Base-by-base conservation (phyloP, 768 basidiomycete species). In the Pleurotus tuber-regium region DNA sequence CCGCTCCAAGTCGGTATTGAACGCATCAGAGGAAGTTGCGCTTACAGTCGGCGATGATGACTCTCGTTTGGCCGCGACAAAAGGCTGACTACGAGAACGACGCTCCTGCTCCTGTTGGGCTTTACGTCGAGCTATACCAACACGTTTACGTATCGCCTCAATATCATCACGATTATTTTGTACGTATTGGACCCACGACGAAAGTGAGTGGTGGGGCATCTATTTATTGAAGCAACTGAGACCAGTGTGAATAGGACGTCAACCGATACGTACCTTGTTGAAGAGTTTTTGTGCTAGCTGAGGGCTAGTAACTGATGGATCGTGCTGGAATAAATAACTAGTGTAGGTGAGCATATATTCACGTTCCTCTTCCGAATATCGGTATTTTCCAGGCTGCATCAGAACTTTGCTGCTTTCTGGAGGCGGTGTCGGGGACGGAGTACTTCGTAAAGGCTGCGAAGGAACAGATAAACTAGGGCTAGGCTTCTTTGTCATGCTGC, bases 141-240 rank as follows among this genome's bases (percentile, higher is more conserved):
- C 76, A 46, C 69, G 73, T 62, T 81, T 80, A 47, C 75, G 70
- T 47, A 76, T 62, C 4, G 64, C 59, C n/a, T 80, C 82, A 9
- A 86, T 53, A 33, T 72, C 65, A 8, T 68, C 60, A 19, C 64
- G 65, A 8, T 72, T 31, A 48, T 63, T 61, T 46, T 53, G 54
- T 25, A 82, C 43, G 41, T 75, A 71, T n/a, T 59, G 61, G 26
- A 49, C 56, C 85, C 85, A 88, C 11, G 84, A 85, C 6, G 28
- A 60, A 4, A 57, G 10, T 2, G 72, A 58, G 61, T 88, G 87
- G 56, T 83, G 77, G 23, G 83, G 78, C 70, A 88, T 71, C 87
- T 89, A 51, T 9, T 36, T 40, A 48, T 23, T 50, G 28, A 26
- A 33, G 12, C 50, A 58, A 42, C 51, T 35, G 31, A 12, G 43